A percentile compares a stretch with the other conserved stretches of the same genome.
Conservation (phyloP, 2,329 filamentous ascomycete genomes). For the Pyricularia sp. region DNA sequence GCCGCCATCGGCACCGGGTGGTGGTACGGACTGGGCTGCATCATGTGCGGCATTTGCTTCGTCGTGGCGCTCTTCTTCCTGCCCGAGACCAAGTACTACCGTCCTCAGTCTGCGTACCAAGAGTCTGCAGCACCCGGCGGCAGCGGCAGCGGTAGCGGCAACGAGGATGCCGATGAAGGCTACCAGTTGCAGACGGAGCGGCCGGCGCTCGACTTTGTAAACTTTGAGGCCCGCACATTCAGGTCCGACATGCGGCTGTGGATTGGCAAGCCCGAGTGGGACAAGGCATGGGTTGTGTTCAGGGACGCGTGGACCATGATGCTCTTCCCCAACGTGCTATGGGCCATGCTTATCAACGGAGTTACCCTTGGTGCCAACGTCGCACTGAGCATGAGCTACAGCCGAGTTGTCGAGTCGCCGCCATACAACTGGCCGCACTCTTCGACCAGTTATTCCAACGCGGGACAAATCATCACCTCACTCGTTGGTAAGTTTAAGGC, state of each 20-base stretch:
- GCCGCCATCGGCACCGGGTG: conserved; percentile 27
- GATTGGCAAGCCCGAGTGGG: conserved; percentile 27
- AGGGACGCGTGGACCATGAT: conserved; percentile 21
- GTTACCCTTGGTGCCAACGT: neutral
- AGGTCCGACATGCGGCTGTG: conserved; percentile 27
- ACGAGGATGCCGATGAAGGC: neutral
- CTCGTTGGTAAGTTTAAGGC: neutral
- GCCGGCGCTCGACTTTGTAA: conserved; percentile 23
- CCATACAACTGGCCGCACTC: neutral
- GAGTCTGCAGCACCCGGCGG: conserved; percentile 13
- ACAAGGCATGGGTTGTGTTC: conserved; percentile 13
- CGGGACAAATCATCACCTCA: neutral
- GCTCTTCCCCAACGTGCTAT: conserved; percentile 31
- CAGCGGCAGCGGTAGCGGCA: conserved; percentile 5
- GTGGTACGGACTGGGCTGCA: conserved; percentile 32
- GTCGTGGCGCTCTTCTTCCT: conserved; percentile 27
- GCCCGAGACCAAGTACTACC: conserved; percentile 32
- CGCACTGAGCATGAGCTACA: neutral
- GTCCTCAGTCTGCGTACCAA: conserved; percentile 25
- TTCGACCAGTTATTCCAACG: neutral
- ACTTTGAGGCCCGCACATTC: conserved; percentile 24
- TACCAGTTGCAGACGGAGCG: conserved; percentile 10
- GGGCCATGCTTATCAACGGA: conserved; percentile 26
- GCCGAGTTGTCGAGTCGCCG: neutral
- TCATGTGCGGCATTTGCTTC: conserved; percentile 21